A percentile compares a stretch with the other conserved stretches of the same genome.
phyloP scores from a whole-genome alignment of 2,329 filamentous ascomycete species.

The Sarocladium oryzae region DNA sequence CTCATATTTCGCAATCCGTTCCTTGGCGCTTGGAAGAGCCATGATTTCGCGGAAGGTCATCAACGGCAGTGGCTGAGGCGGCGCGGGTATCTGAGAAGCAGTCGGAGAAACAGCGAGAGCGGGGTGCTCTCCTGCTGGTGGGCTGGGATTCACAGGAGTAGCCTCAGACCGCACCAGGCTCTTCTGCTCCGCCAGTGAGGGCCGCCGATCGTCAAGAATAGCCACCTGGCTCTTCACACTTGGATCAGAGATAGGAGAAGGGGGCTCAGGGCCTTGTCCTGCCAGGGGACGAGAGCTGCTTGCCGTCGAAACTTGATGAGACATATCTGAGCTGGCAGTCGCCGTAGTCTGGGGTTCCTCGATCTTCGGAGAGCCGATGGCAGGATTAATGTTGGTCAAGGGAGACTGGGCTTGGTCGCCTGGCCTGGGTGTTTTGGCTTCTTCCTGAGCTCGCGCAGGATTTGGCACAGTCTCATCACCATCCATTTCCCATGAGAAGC shows the following conservation, averaged over 20 bases:
- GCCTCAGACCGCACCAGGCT: background rate
- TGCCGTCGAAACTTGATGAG: conserved; percentile 30
- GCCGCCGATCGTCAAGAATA: background rate
- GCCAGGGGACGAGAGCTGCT: conserved; percentile 15
- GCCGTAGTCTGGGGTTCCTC: background rate
- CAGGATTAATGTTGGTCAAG: background rate
- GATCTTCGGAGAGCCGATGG: background rate
- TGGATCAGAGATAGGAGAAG: conserved; percentile 36
- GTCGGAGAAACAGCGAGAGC: background rate
- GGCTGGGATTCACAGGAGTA: conserved; percentile 1
- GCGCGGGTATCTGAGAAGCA: background rate
- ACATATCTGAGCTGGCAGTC: conserved; percentile 13
- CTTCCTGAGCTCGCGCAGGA: background rate
- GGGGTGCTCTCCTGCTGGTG: background rate
- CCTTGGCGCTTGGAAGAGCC: conserved; percentile 54
- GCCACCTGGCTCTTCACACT: conserved; percentile 18
- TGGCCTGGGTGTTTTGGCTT: background rate
- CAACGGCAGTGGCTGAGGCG: conserved; percentile 27
- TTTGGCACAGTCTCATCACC: conserved; percentile 15
- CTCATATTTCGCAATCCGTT: conserved; percentile 69
- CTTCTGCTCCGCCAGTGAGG: conserved; percentile 2
- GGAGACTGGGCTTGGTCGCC: background rate
- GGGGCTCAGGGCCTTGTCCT: conserved; percentile 26
- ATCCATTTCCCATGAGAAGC: conserved; percentile 30
- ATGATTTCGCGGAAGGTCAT: conserved; percentile 72